phyloP scores from a whole-genome alignment of 169 alveolate genomes.

The Plasmodium berghei region DNA sequence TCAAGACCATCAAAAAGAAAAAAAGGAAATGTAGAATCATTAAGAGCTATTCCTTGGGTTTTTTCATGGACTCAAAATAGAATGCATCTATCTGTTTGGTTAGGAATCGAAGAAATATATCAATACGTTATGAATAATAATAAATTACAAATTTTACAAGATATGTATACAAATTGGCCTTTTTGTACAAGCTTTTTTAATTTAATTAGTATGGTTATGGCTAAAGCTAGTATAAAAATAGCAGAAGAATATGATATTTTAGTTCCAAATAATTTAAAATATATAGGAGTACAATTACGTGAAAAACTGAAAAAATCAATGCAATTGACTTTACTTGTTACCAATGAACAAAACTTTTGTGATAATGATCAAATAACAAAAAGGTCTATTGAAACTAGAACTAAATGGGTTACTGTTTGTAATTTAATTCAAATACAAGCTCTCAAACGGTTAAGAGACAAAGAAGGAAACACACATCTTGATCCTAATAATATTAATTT shows the following conservation, averaged over 20 bases:
- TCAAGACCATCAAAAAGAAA: constrained; percentile 88
- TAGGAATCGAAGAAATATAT: constrained; percentile 83
- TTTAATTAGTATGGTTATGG: constrained; percentile 86
- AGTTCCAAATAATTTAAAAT: constrained; percentile 66
- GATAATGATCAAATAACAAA: constrained; percentile 80
- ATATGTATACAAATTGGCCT: constrained; percentile 88
- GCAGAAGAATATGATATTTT: constrained; percentile 83
- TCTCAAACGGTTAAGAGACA: constrained; percentile 72
- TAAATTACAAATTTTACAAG: constrained; percentile 76
- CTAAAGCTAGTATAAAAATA: constrained; percentile 81
- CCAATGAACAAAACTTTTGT: constrained; percentile 80
- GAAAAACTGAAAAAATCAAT: constrained; percentile 65
- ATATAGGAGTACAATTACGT: constrained; percentile 74
- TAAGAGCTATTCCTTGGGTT: constrained; percentile 92
- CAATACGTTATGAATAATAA: constrained; percentile 68
- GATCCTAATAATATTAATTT: neutral
- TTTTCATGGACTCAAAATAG: constrained; percentile 91
- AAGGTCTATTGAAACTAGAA: constrained; percentile 77
- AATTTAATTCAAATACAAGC: constrained; percentile 80
- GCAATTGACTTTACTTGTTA: constrained; percentile 77
- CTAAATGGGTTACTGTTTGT: constrained; percentile 79
- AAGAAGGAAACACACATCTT: neutral
- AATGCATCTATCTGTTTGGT: constrained; percentile 89
- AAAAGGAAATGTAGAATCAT: constrained; percentile 87
- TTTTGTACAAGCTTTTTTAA: constrained; percentile 87